These are phyloP conservation scores for Solanum clarkiae DNA, from an alignment of 257 asterid genomes.

Conservation along the genomic window DNA sequence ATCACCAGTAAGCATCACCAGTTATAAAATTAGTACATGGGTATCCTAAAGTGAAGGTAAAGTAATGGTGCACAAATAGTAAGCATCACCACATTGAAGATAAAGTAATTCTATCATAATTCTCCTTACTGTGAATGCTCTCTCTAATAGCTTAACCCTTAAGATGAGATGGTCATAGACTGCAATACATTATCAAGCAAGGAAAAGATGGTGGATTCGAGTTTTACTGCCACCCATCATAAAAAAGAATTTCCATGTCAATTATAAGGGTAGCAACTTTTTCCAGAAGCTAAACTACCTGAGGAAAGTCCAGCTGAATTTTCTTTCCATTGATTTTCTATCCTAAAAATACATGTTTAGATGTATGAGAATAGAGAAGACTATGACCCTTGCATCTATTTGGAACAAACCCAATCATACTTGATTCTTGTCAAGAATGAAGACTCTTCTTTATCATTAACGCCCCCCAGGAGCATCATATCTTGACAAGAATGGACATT, in stretches of 20 bases:
- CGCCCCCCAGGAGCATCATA: conserved; percentile 36
- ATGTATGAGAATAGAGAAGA: background rate
- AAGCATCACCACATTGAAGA: conserved; percentile 11
- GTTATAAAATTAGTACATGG: background rate
- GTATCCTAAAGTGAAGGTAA: background rate
- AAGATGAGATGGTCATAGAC: background rate
- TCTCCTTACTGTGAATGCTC: conserved; percentile 28
- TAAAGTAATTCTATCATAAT: conserved; percentile 13
- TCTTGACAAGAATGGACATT: conserved; percentile 23
- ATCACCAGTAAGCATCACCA: background rate
- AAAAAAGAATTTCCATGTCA: background rate
- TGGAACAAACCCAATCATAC: conserved; percentile 22
- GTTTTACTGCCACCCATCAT: background rate
- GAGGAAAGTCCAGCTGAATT: conserved; percentile 50
- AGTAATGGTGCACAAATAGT: background rate
- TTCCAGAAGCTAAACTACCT: conserved; percentile 49
- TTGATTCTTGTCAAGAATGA: conserved; percentile 45
- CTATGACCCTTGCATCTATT: background rate
- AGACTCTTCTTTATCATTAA: conserved; percentile 50
- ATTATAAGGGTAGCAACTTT: background rate
- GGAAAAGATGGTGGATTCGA: background rate
- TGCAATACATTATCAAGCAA: background rate
- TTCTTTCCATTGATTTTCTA: conserved; percentile 62
- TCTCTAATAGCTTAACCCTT: background rate
- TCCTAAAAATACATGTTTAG: conserved; percentile 33